Evolutionary conservation across 2,329 filamentous ascomycete genomes (phyloP), one percentile per base, ranked within the genome.

Genomic region (Ophiostoma montium): DNA sequence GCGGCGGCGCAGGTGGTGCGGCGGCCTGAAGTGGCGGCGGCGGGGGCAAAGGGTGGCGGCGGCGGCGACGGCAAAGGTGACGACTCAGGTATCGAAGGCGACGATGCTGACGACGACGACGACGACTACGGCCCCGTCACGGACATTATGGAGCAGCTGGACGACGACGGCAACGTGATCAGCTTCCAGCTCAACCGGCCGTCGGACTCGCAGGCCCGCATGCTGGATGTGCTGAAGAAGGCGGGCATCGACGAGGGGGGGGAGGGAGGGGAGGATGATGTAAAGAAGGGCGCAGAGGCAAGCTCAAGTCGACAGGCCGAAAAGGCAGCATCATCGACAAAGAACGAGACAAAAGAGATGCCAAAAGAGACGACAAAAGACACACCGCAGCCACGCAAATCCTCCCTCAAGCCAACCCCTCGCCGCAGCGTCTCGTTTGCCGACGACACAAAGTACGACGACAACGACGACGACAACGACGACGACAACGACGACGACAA

Each of bases 111-210:
- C 48, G 70, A 73, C 41, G 70, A 69, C 47, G 79, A 84, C 52
- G 82, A 57, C 52, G 79, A 80, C 12, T 81, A 80, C 15, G 69
- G 88, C 47, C 85, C 88, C 0, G 76, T 96, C 51, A 89, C 84
- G 31, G 92, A 96, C 58, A 96, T 98, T 55, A 71, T 87, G 49
- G 92, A 98, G 65, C 80, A 94, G 66, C 70, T 96, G 21, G 92
- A 96, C 60, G 89, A 95, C 9, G 78, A 94, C 11, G 92, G 82
- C 50, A 92, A 94, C 59, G 75, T 96, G 4, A 65, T 95, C 46
- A 84, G 78, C 0, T 79, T 75, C 57, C 75, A 69, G 49, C 67
- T 83, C 30, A 76, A 79, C 35, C 76, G 68, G n/a, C 83, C 87
- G 0, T 82, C 81, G 7, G 76, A 82, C 47, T 69, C 74, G 13